Conservation (phyloP, 805 yeast genomes). For the Myxozyma mucilagina region DNA sequence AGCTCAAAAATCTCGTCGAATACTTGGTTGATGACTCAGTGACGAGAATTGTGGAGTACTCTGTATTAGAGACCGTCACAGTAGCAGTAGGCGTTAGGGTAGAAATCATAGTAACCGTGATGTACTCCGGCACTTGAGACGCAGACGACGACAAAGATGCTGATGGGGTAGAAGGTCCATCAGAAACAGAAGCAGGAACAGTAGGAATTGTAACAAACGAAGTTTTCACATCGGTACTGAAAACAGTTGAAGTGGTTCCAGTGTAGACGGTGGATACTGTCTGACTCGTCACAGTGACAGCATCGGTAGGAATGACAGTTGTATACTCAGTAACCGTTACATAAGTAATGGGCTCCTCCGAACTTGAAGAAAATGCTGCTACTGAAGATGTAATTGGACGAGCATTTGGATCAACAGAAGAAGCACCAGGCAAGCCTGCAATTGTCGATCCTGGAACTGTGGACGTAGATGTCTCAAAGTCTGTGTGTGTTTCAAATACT, state of each 20-base stretch:
- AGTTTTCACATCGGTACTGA: slow-evolving; percentile 5
- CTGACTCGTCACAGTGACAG: slow-evolving; percentile 2
- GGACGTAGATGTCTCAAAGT: neutral
- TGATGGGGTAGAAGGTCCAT: neutral
- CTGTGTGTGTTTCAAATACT: neutral
- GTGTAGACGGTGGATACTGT: slow-evolving; percentile 1
- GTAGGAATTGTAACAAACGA: slow-evolving; percentile 6
- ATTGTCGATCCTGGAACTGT: neutral
- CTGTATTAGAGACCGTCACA: slow-evolving; percentile 3
- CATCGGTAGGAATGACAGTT: slow-evolving; percentile 10
- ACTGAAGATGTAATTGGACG: neutral
- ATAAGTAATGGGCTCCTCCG: slow-evolving; percentile 7
- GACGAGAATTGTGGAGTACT: neutral
- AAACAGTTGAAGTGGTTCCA: neutral
- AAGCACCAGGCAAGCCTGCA: neutral
- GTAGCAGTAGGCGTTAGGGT: neutral
- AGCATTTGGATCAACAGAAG: neutral
- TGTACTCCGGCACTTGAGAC: neutral
- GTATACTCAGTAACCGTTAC: slow-evolving; percentile 9
- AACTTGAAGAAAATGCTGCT: neutral
- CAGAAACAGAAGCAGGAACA: neutral
- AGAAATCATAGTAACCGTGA: slow-evolving; percentile 6
- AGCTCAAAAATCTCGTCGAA: too few relatives aligned
- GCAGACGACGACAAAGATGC: neutral
- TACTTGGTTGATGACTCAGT: neutral